Evolutionary conservation across 2,329 filamentous ascomycete species (phyloP).

Genomic region (Cordyceps farinosa): DNA sequence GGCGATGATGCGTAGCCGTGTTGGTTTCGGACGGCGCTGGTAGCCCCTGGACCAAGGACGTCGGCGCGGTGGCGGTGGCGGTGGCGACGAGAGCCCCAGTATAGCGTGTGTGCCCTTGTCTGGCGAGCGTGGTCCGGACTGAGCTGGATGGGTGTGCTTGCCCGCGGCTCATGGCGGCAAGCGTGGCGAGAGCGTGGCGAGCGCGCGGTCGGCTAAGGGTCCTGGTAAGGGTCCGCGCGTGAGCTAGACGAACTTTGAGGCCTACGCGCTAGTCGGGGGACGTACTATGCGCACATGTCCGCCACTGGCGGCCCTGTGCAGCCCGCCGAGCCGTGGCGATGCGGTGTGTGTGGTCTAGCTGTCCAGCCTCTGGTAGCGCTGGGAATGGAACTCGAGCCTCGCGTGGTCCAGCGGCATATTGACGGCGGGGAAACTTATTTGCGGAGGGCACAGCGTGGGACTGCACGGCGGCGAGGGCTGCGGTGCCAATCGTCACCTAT

Average conservation of each 20-base stretch:
- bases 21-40: no score
- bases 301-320: constrained; percentile 45
- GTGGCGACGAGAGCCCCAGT: no score
- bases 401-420: constrained; percentile 45
- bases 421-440: constrained; percentile 36
- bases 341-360: constrained; percentile 32
- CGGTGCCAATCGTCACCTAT: constrained; percentile 48
- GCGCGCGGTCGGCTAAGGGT: constrained; percentile 61
- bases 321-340: constrained; percentile 46
- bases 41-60: no score
- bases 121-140: no score
- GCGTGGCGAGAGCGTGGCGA: constrained; percentile 62
- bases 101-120: no score
- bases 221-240: constrained; percentile 66
- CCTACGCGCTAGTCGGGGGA: constrained; percentile 27
- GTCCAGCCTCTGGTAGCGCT: constrained; percentile 51
- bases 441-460: constrained; percentile 34
- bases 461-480: constrained; percentile 47
- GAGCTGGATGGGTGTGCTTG: constrained; percentile 36
- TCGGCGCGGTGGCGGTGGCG: no score
- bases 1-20: constrained; percentile 34
- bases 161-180: constrained; percentile 59
- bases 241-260: constrained; percentile 65
- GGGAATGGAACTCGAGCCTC: constrained; percentile 50
- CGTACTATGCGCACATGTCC: constrained; percentile 47